Evolutionary conservation across 2,329 filamentous ascomycete genomes (phyloP).

Genomic region (Geosmithia flava): DNA sequence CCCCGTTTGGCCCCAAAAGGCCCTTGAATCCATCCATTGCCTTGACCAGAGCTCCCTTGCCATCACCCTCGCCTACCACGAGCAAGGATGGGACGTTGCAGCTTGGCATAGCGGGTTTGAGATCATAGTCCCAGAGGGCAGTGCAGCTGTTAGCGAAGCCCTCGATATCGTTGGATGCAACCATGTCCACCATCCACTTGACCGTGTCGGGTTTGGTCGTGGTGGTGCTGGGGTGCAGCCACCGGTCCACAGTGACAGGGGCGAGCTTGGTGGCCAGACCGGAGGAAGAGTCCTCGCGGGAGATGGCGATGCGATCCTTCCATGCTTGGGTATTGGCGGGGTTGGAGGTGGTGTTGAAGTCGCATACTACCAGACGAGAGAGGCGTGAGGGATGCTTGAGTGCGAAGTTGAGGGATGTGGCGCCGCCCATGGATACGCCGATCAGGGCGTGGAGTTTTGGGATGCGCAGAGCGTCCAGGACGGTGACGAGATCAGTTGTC

Average conservation of each 20-base stretch:
- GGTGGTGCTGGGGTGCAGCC: slow-evolving; percentile 56
- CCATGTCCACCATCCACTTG: slow-evolving; percentile 55
- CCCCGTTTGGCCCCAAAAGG: slow-evolving; percentile 38
- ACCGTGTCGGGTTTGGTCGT: slow-evolving; percentile 31
- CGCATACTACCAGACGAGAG: slow-evolving; percentile 55
- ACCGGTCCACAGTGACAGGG: slow-evolving; percentile 57
- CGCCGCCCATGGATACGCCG: slow-evolving; percentile 73
- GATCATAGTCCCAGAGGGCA: slow-evolving; percentile 60
- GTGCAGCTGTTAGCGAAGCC: slow-evolving; percentile 58
- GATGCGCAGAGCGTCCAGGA: slow-evolving; percentile 61
- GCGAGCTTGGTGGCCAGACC: slow-evolving; percentile 54
- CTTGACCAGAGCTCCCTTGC: slow-evolving; percentile 56
- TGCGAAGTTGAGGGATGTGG: slow-evolving; percentile 62
- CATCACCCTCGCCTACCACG: slow-evolving; percentile 62
- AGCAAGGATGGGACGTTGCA: slow-evolving; percentile 51
- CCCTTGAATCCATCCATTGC: slow-evolving; percentile 67
- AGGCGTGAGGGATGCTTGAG: slow-evolving; percentile 51
- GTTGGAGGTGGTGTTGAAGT: slow-evolving; percentile 65
- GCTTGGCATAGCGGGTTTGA: slow-evolving; percentile 40
- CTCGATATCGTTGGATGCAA: slow-evolving; percentile 53
- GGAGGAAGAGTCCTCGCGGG: slow-evolving; percentile 41
- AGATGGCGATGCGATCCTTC: slow-evolving; percentile 61
- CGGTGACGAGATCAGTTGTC: slow-evolving; percentile 50
- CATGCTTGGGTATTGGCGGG: slow-evolving; percentile 66
- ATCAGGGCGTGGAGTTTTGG: slow-evolving; percentile 53